phyloP scores from a whole-genome alignment of 2,329 filamentous ascomycete species.

The Colletotrichum eleusines region DNA sequence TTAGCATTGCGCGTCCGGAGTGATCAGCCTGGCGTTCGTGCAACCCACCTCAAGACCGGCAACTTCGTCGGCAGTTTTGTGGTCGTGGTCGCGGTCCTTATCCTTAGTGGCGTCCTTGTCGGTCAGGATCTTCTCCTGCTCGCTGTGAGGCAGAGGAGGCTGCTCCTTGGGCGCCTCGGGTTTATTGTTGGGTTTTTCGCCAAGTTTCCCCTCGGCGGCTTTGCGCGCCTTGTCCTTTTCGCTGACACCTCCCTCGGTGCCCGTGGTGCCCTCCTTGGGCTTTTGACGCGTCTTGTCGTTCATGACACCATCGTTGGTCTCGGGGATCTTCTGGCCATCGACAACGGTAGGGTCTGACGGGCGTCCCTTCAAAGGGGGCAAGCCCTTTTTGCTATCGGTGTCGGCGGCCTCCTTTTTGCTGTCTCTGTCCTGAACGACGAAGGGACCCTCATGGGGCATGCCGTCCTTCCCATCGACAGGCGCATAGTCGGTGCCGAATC shows the following conservation, averaged over 20 bases:
- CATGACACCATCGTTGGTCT: constrained; percentile 87
- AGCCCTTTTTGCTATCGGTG: constrained; percentile 52
- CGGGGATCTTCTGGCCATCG: constrained; percentile 72
- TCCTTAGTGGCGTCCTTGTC: constrained; percentile 57
- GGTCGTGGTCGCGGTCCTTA: constrained; percentile 57
- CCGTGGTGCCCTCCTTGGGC: constrained; percentile 87
- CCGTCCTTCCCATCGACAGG: constrained; percentile 95
- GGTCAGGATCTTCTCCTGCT: constrained; percentile 74
- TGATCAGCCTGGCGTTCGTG: not conserved
- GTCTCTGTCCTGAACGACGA: constrained; percentile 62
- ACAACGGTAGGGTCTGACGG: constrained; percentile 64
- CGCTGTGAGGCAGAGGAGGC: constrained; percentile 83
- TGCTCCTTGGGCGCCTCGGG: constrained; percentile 89
- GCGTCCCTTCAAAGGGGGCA: constrained; percentile 63
- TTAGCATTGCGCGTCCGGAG: constrained; percentile 11
- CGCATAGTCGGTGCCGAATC: constrained; percentile 75
- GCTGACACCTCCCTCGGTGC: constrained; percentile 89
- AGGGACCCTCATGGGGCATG: constrained; percentile 90
- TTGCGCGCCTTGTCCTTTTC: constrained; percentile 85
- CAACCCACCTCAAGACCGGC: constrained; percentile 69
- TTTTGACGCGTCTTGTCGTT: constrained; percentile 82
- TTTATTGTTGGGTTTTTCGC: constrained; percentile 76
- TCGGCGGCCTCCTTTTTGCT: constrained; percentile 49
- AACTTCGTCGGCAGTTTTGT: constrained; percentile 53
- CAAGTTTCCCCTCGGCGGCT: constrained; percentile 73